Percentiles rank a stretch among this genome's conserved stretches.
Conservation (phyloP, 2,329 filamentous ascomycete genomes). For the Lasiodiplodia sp. region DNA sequence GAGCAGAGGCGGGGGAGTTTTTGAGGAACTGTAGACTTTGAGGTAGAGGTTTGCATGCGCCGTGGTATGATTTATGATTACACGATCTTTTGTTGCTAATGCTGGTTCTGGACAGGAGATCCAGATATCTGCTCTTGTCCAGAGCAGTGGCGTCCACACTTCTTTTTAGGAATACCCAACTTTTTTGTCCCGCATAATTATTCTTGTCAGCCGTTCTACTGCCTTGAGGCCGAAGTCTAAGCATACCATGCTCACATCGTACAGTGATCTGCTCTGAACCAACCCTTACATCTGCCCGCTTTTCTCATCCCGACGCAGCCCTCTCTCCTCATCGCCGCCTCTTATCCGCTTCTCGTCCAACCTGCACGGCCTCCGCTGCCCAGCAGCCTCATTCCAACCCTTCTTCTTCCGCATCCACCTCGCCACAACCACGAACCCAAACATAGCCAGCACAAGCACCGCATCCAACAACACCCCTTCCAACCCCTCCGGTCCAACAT, state of each 20-base stretch:
- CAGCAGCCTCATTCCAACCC: too few species aligned
- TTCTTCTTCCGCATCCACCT: not conserved
- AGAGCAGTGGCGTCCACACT: not conserved
- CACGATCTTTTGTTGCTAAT: not conserved
- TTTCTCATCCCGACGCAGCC: not conserved
- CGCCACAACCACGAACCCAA: not conserved
- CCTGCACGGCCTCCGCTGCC: too few species aligned
- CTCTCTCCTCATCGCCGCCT: too few species aligned
- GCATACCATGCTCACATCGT: too few species aligned
- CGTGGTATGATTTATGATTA: not conserved
- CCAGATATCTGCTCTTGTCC: not conserved
- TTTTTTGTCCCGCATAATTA: not conserved
- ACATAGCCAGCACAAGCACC: not conserved
- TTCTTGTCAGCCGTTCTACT: not conserved
- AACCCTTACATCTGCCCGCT: not conserved
- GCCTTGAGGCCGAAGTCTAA: not conserved
- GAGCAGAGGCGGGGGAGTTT: not conserved
- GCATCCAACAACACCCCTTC: not conserved
- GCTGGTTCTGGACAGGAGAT: not conserved
- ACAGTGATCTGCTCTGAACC: too few species aligned
- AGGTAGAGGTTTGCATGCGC: too few species aligned
- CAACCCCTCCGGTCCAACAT: not conserved
- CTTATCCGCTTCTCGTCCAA: not conserved
- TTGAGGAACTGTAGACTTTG: not conserved
- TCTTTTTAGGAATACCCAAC: not conserved